Base-by-base conservation (phyloP, 2,329 filamentous ascomycete genomes). In the Aspergillus fumigatiaffinis region DNA sequence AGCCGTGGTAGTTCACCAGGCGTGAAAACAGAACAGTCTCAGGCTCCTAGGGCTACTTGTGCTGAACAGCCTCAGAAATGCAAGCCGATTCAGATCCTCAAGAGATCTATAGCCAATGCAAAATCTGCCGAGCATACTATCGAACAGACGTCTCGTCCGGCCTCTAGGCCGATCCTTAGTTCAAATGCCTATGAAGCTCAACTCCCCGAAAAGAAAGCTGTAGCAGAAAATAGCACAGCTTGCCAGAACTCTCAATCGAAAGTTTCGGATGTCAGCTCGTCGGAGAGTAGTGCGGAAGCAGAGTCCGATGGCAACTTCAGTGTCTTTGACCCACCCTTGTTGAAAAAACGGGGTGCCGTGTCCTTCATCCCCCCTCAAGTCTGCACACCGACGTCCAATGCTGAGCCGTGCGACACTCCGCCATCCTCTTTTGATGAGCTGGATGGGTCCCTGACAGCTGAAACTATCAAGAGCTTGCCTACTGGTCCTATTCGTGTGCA, bases 391-490 rank as follows among this genome's bases (percentile, higher is more conserved):
- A 63, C 59, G 26, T 53, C 53, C 6, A 63, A 58, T 21, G 44
- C 35, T 48, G 55, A 57, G 8, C 51, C 49, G 21, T 57, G 60
- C 28, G 67, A 70, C 38, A 75, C 70, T 2, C 71, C 73, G 0
- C 70, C 71, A 7, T 75, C 73, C 2, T 74, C 73, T 44, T 74
- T 63, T 47, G 72, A 75, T 23, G 73, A 74, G 21, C 20, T 35
- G 21, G 64, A 68, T 2, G 61, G 59, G n/a, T 46, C 50, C 23
- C 53, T 66, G 23, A 55, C 55, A 38, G 49, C 66, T 9, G 62
- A 63, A 20, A 52, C 49, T 20, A 41, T 64, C 44, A 64, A 64
- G 49, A 56, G 49, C 9, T 44, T 61, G 7, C 58, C 54, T 8
- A 60, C 52, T n/a, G 58, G 62, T 3, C 52, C 54, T 12, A 55